These are phyloP conservation scores for Lentinula guzmanii DNA, from an alignment of 768 basidiomycete species.

Conservation along the genomic window DNA sequence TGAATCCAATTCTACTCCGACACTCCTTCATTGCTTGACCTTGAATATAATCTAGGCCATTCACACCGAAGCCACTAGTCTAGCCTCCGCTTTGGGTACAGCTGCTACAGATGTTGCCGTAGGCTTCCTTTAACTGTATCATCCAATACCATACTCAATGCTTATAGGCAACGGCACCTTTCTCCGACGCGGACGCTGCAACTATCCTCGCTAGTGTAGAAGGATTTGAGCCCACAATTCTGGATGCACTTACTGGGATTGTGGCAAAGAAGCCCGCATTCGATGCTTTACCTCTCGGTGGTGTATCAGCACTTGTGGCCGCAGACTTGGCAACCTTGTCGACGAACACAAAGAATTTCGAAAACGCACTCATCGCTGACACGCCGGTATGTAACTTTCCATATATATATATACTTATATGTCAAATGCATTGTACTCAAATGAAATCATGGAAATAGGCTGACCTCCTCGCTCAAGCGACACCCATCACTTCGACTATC, in stretches of 20 bases:
- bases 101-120: slow-evolving; percentile 23
- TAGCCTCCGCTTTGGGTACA: slow-evolving; percentile 16
- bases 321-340: slow-evolving; percentile 21
- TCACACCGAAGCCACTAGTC: slow-evolving; percentile 15
- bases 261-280: slow-evolving; percentile 21
- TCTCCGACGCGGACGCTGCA: slow-evolving; percentile 19
- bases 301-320: slow-evolving; percentile 21
- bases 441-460: slow-evolving; percentile 12
- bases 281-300: slow-evolving; percentile 21
- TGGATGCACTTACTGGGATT: slow-evolving; percentile 16
- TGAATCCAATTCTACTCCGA: neutral
- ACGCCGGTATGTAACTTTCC: slow-evolving; percentile 18
- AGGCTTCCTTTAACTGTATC: neutral
- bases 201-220: slow-evolving; percentile 17
- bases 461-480: slow-evolving; percentile 13
- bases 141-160: neutral
- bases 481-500: slow-evolving; percentile 12
- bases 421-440: too few species aligned
- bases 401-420: neutral
- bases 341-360: slow-evolving; percentile 14
- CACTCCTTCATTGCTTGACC: neutral
- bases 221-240: slow-evolving; percentile 21
- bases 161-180: slow-evolving; percentile 15
- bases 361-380: slow-evolving; percentile 17
- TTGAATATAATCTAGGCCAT: slow-evolving; percentile 16